Percentiles rank a stretch among this genome's conserved stretches.
Evolutionary conservation across 2,329 filamentous ascomycete genomes (phyloP).

Genomic region (Clonostachys sp.): DNA sequence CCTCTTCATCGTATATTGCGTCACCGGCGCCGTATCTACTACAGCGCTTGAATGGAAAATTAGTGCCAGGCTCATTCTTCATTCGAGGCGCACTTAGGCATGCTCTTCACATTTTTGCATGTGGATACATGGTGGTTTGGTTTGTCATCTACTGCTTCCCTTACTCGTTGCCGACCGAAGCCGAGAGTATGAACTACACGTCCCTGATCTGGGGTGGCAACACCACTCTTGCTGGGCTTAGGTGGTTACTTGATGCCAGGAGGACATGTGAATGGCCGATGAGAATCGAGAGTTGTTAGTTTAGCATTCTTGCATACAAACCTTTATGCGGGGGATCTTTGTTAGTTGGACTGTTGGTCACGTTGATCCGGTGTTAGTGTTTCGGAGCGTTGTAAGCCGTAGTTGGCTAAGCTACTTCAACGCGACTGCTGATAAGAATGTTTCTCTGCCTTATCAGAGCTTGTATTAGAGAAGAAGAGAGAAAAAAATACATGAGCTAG

Average conservation of each 20-base stretch:
- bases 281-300: not conserved
- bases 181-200: constrained; percentile 48
- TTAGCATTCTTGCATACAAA: no score
- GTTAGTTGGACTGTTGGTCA: no score
- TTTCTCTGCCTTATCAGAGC: no score
- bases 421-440: no score
- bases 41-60: constrained; percentile 24
- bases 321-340: no score
- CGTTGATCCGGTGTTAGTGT: no score
- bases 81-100: constrained; percentile 45
- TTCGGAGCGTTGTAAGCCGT: no score
- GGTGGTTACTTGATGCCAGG: constrained; percentile 30
- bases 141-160: constrained; percentile 62
- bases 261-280: constrained; percentile 6
- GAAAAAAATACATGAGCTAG: no score
- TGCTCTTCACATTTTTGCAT: constrained; percentile 42
- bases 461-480: no score
- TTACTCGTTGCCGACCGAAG: constrained; percentile 34
- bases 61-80: constrained; percentile 49
- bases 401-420: no score
- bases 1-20: constrained; percentile 46
- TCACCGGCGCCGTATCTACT: constrained; percentile 56
- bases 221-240: constrained; percentile 27
- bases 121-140: constrained; percentile 55
- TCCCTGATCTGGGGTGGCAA: constrained; percentile 37